Conservation (phyloP, 2,329 filamentous ascomycete species). For the Apiospora phragmitis region DNA sequence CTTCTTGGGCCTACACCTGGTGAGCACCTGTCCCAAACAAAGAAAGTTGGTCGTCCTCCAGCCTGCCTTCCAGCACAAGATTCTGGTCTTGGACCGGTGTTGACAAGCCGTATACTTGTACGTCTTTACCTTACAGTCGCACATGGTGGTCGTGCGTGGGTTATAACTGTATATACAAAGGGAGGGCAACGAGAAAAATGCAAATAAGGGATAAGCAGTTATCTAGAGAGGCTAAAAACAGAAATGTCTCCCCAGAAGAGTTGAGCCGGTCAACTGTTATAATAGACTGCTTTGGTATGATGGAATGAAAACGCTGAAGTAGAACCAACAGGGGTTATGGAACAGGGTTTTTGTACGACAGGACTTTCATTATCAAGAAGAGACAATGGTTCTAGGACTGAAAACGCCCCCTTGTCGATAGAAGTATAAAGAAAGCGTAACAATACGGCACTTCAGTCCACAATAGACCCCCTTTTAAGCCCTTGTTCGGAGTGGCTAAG, state of each 20-base stretch:
- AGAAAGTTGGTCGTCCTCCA: background rate
- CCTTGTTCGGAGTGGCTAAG: background rate
- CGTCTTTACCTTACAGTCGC: background rate
- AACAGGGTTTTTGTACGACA: background rate
- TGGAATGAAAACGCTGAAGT: background rate
- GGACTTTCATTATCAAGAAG: background rate
- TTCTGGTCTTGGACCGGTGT: background rate
- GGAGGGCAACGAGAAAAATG: background rate
- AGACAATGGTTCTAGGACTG: background rate
- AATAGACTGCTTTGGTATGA: background rate
- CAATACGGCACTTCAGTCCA: background rate
- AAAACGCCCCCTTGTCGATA: background rate
- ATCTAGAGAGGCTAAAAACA: background rate
- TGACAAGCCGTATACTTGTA: slow-evolving; percentile 11
- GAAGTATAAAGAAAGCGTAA: background rate
- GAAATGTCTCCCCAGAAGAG: background rate
- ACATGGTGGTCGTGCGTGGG: background rate
- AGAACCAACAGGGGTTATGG: background rate
- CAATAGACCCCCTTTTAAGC: background rate
- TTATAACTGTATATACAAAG: background rate
- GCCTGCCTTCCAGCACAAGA: slow-evolving; percentile 8
- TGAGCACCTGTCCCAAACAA: background rate
- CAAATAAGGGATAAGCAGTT: background rate
- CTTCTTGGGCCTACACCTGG: slow-evolving; percentile 4
- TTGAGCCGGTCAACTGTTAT: background rate